Evolutionary conservation across 805 yeast species (phyloP).

Genomic region (Starmera amethionina): DNA sequence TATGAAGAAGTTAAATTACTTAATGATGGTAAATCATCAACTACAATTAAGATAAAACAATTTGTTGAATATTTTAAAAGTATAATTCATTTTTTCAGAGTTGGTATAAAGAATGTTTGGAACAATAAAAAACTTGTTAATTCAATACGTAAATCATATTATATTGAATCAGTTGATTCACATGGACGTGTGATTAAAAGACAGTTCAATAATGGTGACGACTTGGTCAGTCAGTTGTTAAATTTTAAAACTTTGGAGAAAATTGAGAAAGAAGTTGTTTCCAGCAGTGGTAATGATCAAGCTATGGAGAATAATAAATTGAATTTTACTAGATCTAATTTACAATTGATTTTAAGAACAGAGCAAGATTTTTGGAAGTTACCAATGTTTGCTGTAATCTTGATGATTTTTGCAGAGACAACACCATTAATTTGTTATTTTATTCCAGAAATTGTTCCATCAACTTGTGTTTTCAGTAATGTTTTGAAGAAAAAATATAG

Average conservation of each 20-base stretch:
- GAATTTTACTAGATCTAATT: conserved; percentile 34
- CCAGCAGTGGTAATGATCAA: too few relatives aligned
- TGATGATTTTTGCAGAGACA: conserved; percentile 40
- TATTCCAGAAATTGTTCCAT: conserved; percentile 47
- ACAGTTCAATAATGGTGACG: conserved; percentile 24
- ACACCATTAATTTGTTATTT: conserved; percentile 44
- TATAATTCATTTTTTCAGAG: conserved; percentile 42
- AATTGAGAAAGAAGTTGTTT: background rate
- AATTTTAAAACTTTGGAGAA: conserved; percentile 22
- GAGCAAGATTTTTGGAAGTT: conserved; percentile 35
- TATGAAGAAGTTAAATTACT: conserved; percentile 16
- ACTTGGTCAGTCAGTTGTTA: conserved; percentile 27
- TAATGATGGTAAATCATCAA: conserved; percentile 17
- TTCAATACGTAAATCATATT: conserved; percentile 17
- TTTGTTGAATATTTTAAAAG: conserved; percentile 34
- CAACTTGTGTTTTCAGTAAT: conserved; percentile 46
- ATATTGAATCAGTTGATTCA: conserved; percentile 16
- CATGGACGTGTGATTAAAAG: conserved; percentile 11
- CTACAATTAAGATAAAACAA: conserved; percentile 23
- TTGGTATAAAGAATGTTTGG: conserved; percentile 51
- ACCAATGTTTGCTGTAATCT: conserved; percentile 40
- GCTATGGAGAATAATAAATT: conserved; percentile 9
- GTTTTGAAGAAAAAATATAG: conserved; percentile 22
- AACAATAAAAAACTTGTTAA: conserved; percentile 25
- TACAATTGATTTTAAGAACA: conserved; percentile 35